These are phyloP conservation scores for Cucurbita maxima DNA, from an alignment of 306 rosid genomes.

Conservation along the genomic window DNA sequence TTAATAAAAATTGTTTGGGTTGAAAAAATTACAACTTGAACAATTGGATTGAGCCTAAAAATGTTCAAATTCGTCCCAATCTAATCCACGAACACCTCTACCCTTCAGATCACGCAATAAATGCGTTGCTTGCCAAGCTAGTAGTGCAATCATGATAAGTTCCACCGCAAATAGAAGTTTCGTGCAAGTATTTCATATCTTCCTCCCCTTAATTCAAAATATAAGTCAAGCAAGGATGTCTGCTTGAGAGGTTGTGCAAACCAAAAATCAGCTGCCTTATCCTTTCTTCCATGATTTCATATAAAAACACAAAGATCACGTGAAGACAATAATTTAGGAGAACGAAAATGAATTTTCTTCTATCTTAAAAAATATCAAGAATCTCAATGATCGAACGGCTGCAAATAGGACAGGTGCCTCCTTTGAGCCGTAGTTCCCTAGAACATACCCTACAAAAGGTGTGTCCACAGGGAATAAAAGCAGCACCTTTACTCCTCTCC, in stretches of 20 bases:
- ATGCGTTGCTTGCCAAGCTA: too few species aligned
- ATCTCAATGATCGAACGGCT: conserved; percentile 20
- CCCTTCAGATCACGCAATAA: too few species aligned
- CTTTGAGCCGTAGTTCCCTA: conserved; percentile 16
- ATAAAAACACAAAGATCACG: background rate
- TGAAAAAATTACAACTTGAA: too few species aligned
- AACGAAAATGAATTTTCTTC: background rate
- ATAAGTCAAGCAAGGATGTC: background rate
- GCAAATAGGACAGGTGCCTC: conserved; percentile 17
- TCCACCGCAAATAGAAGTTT: too few species aligned
- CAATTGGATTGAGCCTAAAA: too few species aligned
- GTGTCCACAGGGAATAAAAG: conserved; percentile 25
- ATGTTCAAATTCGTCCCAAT: too few species aligned
- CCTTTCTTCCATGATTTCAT: background rate
- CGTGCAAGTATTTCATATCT: too few species aligned
- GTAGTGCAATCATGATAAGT: too few species aligned
- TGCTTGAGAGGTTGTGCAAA: background rate
- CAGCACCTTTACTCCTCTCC: conserved; percentile 22
- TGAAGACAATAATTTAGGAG: background rate
- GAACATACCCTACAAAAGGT: conserved; percentile 22
- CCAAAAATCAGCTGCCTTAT: background rate
- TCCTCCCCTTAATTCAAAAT: too few species aligned
- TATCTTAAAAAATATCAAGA: conserved; percentile 13
- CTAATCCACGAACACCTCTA: too few species aligned
- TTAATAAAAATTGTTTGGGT: too few species aligned